Evolutionary conservation across 2,329 filamentous ascomycete species (phyloP).

Genomic region (Gnomoniopsis sp.): DNA sequence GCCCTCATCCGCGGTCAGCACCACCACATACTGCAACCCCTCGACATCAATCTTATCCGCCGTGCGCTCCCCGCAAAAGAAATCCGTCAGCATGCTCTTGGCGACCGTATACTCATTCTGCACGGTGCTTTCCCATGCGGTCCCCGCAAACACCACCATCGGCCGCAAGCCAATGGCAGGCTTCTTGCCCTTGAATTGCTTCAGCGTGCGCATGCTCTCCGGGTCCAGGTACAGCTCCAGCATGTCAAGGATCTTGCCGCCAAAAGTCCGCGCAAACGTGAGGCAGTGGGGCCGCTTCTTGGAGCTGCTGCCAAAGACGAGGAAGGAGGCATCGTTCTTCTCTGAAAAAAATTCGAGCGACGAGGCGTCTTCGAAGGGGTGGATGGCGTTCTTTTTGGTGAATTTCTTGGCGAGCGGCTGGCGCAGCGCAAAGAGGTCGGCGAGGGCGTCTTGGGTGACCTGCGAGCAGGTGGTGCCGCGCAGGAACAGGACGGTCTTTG

Average conservation of each 20-base stretch:
- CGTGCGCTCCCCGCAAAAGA: conserved; percentile 79
- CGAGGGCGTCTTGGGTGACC: conserved; percentile 76
- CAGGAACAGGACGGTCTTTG: conserved; percentile 86
- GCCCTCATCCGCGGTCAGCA: conserved; percentile 70
- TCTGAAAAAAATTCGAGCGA: conserved; percentile 93
- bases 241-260: conserved; percentile 90
- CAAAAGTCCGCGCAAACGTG: conserved; percentile 79
- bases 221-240: conserved; percentile 82
- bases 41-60: conserved; percentile 87
- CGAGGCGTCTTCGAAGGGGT: conserved; percentile 86
- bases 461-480: conserved; percentile 83
- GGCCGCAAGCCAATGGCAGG: conserved; percentile 81
- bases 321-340: conserved; percentile 88
- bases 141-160: conserved; percentile 86
- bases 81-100: conserved; percentile 83
- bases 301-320: conserved; percentile 79
- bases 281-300: conserved; percentile 96
- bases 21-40: conserved; percentile 87
- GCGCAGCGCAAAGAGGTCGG: conserved; percentile 81
- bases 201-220: conserved; percentile 64
- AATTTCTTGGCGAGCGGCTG: conserved; percentile 85
- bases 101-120: conserved; percentile 77
- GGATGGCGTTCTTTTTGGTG: conserved; percentile 93
- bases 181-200: conserved; percentile 74
- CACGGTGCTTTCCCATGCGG: conserved; percentile 79